phyloP scores from a whole-genome alignment of 2,329 filamentous ascomycete genomes.

The Elsinoe necatrix region DNA sequence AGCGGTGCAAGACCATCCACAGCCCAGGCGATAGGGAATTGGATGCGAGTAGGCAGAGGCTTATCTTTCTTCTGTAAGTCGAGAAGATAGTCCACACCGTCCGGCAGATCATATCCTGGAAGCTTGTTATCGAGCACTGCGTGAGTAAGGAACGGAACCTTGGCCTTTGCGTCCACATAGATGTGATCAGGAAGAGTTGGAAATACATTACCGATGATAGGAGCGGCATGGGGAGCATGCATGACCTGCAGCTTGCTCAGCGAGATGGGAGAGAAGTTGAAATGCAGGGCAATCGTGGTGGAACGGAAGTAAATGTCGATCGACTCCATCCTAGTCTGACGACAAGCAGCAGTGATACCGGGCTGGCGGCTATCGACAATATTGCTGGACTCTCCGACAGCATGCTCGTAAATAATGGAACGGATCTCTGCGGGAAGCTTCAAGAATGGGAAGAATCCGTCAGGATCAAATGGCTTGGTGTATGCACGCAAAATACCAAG shows the following conservation, averaged over 20 bases:
- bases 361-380: background rate
- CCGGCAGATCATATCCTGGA: background rate
- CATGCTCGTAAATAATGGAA: conserved; percentile 1
- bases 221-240: background rate
- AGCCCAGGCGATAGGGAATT: background rate
- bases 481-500: background rate
- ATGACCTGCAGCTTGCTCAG: background rate
- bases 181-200: background rate
- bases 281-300: background rate
- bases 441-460: conserved; percentile 3
- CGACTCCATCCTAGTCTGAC: background rate
- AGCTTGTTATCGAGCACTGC: background rate
- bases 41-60: background rate
- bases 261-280: background rate
- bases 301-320: background rate
- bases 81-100: background rate
- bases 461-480: background rate
- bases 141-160: background rate
- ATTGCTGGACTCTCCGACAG: background rate
- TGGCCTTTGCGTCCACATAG: background rate
- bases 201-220: background rate
- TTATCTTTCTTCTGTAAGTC: background rate
- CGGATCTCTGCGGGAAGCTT: conserved; percentile 8
- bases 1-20: background rate
- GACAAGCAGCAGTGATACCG: background rate